Evolutionary conservation across 495 filamentous ascomycete species (phyloP).

Genomic region (Penicillium malachiteum): DNA sequence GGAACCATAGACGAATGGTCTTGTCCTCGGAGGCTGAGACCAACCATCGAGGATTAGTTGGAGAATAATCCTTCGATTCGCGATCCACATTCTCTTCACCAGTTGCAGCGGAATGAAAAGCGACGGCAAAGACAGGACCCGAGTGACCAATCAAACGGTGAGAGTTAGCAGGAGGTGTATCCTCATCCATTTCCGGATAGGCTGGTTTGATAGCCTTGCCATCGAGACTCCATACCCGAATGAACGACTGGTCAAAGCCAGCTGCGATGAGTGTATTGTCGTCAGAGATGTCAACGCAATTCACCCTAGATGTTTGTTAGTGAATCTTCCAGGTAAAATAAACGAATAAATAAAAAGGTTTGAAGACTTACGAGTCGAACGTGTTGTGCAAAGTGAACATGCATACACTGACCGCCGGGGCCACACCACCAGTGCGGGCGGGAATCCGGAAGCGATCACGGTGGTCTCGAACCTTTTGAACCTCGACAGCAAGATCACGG

Average conservation of each 20-base stretch:
- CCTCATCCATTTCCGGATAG: conserved; percentile 42
- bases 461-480: conserved; percentile 91
- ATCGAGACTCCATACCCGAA: conserved; percentile 87
- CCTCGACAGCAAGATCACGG: conserved; percentile 87
- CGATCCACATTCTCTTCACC: conserved; percentile 47
- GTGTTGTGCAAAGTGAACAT: conserved; percentile 99
- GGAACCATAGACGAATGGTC: conserved; percentile 85
- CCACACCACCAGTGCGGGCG: conserved; percentile 73
- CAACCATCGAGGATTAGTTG: conserved; percentile 68
- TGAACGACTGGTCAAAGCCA: conserved; percentile 89
- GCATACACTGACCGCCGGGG: conserved; percentile 77
- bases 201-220: conserved; percentile 61
- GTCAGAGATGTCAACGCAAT: conserved; percentile 89
- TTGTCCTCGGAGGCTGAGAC: conserved; percentile 87
- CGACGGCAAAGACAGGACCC: conserved; percentile 81
- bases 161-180: conserved; percentile 54
- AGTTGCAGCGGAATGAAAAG: conserved; percentile 77
- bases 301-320: conserved; percentile 59
- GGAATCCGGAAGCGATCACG: conserved; percentile 85
- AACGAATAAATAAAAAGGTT: background rate
- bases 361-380: conserved; percentile 68
- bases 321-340: background rate
- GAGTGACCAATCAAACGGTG: conserved; percentile 91
- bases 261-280: conserved; percentile 81
- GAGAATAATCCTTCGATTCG: conserved; percentile 37